These are phyloP conservation scores for Neurospora sp. DNA, from an alignment of 495 filamentous ascomycete species.

Conservation along the genomic window DNA sequence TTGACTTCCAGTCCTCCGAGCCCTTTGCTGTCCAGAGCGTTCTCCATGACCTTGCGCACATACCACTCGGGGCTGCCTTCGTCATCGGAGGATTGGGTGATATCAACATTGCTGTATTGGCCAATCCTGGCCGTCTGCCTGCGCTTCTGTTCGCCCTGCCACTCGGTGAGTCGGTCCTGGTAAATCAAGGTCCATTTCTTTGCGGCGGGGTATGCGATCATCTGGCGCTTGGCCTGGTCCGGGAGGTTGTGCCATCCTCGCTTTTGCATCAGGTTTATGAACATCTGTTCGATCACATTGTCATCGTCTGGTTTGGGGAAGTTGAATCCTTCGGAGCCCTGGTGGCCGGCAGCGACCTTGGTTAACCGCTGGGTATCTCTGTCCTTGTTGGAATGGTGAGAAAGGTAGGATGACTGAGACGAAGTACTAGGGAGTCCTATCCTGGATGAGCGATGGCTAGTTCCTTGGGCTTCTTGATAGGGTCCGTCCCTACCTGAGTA, in stretches of 20 bases:
- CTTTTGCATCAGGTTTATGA: slow-evolving; percentile 90
- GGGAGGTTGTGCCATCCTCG: slow-evolving; percentile 93
- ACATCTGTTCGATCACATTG: slow-evolving; percentile 80
- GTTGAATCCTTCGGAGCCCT: slow-evolving; percentile 49
- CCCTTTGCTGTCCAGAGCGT: slow-evolving; percentile 83
- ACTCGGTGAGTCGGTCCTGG: slow-evolving; percentile 87
- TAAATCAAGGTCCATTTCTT: slow-evolving; percentile 98
- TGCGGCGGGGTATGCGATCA: slow-evolving; percentile 81
- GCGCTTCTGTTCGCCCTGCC: slow-evolving; percentile 89
- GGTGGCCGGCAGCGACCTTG: slow-evolving; percentile 38
- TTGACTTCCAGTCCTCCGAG: slow-evolving; percentile 87
- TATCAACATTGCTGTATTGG: slow-evolving; percentile 43
- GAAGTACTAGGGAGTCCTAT: slow-evolving; percentile 37
- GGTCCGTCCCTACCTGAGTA: slow-evolving; percentile 62
- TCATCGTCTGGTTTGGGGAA: slow-evolving; percentile 69
- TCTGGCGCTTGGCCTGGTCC: slow-evolving; percentile 89
- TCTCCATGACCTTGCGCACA: slow-evolving; percentile 93
- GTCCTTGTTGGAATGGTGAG: slow-evolving; percentile 25
- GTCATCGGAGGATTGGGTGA: slow-evolving; percentile 71
- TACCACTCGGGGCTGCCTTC: slow-evolving; percentile 98
- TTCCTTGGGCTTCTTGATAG: slow-evolving; percentile 55
- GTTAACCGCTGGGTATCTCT: slow-evolving; percentile 42
- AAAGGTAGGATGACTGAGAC: slow-evolving; percentile 40
- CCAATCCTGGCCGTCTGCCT: slow-evolving; percentile 59
- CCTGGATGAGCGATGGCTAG: slow-evolving; percentile 56